Conservation (phyloP, 2,329 filamentous ascomycete species). For the Fusarium anguioides region DNA sequence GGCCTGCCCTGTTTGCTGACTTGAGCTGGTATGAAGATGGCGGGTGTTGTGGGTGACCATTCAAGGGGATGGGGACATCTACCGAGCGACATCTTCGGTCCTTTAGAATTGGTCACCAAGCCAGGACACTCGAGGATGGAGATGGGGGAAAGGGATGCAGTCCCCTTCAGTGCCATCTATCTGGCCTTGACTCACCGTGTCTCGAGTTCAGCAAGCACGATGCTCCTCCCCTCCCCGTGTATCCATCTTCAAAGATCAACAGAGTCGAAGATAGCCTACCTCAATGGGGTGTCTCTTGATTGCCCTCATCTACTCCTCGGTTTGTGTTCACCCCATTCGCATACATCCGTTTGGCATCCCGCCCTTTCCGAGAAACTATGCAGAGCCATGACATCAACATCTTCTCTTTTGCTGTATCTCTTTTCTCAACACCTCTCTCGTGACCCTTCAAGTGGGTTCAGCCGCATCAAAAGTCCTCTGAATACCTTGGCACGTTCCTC, state of each 20-base stretch:
- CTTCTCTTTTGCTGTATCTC: not conserved
- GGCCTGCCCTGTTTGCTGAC: too few relatives aligned
- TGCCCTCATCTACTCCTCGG: too few relatives aligned
- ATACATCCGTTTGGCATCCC: not conserved
- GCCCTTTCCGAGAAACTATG: conserved; percentile 13
- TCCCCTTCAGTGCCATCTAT: not conserved
- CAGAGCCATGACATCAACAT: not conserved
- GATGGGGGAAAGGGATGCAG: not conserved
- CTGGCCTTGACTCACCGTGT: not conserved
- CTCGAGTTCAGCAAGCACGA: not conserved
- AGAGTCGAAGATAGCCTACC: not conserved
- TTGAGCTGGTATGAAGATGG: not conserved
- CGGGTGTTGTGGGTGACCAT: not conserved
- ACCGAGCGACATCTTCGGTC: not conserved
- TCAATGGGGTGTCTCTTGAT: not conserved
- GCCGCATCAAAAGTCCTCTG: conserved; percentile 17
- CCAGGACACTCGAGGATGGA: not conserved
- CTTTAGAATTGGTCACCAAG: not conserved
- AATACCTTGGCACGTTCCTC: not conserved
- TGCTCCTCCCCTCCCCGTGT: too few relatives aligned
- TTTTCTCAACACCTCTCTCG: not conserved
- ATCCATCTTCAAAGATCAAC: not conserved
- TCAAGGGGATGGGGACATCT: not conserved
- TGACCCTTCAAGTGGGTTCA: conserved; percentile 12
- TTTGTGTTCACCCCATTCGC: not conserved